Base-by-base conservation (phyloP, 1,139 yeast species). In the Candida buenavistaensis region DNA sequence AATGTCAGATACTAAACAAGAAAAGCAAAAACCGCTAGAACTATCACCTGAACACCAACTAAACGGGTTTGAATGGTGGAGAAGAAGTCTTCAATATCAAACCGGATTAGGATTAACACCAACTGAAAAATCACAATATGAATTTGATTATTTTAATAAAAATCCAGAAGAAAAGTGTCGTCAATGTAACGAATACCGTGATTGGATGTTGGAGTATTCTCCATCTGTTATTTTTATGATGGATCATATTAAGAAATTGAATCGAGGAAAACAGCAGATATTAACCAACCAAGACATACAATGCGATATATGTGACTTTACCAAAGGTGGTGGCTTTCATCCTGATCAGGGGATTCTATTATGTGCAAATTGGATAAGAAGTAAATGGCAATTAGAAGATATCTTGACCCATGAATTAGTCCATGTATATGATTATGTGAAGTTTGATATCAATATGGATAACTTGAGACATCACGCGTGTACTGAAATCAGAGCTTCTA, bases 381-480 rank as follows among this genome's bases (percentile, higher is more conserved):
- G 80, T 52, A 82, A 83, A 53, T 80, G 85, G 76, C 95, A 88
- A 51, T 62, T 90, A 40, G 97, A 92, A 55, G 97, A 92, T 52
- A 85, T 95, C 0, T 62, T 92, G 44, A 75, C 97, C 3, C 99
- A 92, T 57, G 99, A 92, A 54, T 70, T 92, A 57, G 82, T 94
- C 14, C 99, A 92, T 59, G 94, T 90, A 36, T 92, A 88, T 59
- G 99, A 92, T 59, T 83, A 89, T 54, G 68, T 88, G 47, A 83
- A 88, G 57, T 92, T 94, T 65, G 70, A 87, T 36, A 88, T 92
- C 7, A 85, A 92, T 56, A 83, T 95, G 81, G 57, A 72, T 38
- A 78, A 92, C 57, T 67, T 94, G 53, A 78, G 79, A 51, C 98
- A 92, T 54, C 98, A 92, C 56, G 98, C 98, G 0, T 94, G 98